Conservation (phyloP, 2,329 filamentous ascomycete species). For the Epicoccum nigrum region DNA sequence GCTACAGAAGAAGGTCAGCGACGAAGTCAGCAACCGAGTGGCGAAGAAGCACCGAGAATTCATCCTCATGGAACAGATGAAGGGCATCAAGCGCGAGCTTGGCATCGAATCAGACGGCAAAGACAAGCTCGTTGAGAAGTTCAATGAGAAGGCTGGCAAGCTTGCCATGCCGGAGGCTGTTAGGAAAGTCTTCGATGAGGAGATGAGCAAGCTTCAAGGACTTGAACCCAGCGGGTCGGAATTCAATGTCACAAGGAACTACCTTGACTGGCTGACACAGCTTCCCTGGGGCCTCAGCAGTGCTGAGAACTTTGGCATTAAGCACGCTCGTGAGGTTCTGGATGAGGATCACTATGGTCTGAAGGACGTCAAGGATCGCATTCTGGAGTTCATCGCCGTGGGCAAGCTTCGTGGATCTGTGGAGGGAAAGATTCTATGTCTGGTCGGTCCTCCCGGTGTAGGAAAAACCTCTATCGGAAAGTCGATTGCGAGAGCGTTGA, state of each 20-base stretch:
- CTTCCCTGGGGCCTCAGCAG: constrained; percentile 97
- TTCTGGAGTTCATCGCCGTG: constrained; percentile 96
- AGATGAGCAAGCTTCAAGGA: constrained; percentile 95
- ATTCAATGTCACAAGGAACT: constrained; percentile 98
- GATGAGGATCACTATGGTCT: constrained; percentile 97
- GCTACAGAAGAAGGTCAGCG: constrained; percentile 94
- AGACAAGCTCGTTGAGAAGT: constrained; percentile 96
- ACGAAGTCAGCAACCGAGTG: constrained; percentile 97
- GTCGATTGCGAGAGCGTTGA: constrained; percentile 91
- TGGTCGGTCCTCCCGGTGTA: constrained; percentile 95
- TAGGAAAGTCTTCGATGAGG: constrained; percentile 97
- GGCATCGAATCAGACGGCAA: constrained; percentile 98
- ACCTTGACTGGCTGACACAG: constrained; percentile 97
- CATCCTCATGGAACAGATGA: constrained; percentile 99
- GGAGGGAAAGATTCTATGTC: constrained; percentile 97
- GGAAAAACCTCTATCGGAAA: constrained; percentile 99
- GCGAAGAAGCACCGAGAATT: constrained; percentile 97
- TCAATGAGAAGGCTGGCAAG: constrained; percentile 92
- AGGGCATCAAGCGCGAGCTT: constrained; percentile 92
- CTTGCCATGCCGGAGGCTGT: constrained; percentile 96
- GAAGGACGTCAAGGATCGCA: constrained; percentile 98
- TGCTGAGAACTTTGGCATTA: constrained; percentile 94
- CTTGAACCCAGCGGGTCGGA: constrained; percentile 95
- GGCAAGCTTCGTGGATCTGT: constrained; percentile 96
- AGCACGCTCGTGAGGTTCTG: constrained; percentile 85